Evolutionary conservation across 2,329 filamentous ascomycete genomes (phyloP), one percentile per base, ranked within the genome.

Genomic region (Daldinia sp.): DNA sequence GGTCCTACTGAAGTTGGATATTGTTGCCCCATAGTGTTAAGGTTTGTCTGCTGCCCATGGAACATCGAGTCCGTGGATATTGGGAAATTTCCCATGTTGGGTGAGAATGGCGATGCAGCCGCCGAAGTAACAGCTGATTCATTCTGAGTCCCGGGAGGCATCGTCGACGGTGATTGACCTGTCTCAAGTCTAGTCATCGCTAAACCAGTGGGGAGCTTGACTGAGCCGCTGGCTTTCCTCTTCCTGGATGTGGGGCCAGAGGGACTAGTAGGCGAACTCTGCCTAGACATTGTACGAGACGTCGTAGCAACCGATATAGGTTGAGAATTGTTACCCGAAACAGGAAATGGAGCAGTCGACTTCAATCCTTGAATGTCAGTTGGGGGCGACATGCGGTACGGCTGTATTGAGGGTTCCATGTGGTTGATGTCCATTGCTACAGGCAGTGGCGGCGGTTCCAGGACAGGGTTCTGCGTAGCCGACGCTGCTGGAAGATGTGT

Each of bases 121-220:
- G 78, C 69, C 11, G 82, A 78, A 8, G 74, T 66, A 4, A 73
- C 63, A 13, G 71, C 66, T 50, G 68, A 64, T 67, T 72, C 70
- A 59, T 63, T 76, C 49, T 53, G 72, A 34, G 61, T 61, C 51
- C 70, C 72, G 11, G 71, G 76, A 73, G 67, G 77, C 65, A 76
- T 80, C 65, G 73, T 74, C 71, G 57, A 73, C 69, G 64, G 78
- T 72, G 71, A 79, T 72, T 70, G 84, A 72, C 68, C 80, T 1
- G 86, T 88, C 69, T 95, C 91, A 32, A 95, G 81, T 57, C 87
- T 87, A 1, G 93, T 96, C 93, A 97, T 96, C 6, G 89, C 85
- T 69, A 96, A 78, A 13, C 86, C 88, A 15, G 85, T 87, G 0
- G 92, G 91, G 11, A 96, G 80, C 75, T 92, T 92, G 30, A 81